A percentile compares a stretch with the other conserved stretches of the same genome.
Conservation (phyloP, 495 filamentous ascomycete species). For the Trichoderma gamsii region DNA sequence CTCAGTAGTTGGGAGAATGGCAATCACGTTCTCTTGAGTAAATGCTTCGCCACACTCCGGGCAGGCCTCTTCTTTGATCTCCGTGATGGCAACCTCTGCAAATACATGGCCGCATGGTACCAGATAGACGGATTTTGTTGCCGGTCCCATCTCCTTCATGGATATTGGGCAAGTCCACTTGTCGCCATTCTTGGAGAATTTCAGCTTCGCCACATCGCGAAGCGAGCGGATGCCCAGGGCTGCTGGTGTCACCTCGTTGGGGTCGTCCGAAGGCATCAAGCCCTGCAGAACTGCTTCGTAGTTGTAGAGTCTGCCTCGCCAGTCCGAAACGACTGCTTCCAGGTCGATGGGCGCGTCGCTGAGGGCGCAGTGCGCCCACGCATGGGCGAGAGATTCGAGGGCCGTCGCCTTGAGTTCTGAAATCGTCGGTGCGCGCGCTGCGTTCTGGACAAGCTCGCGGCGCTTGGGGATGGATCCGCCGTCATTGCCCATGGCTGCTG, state of each 20-base stretch:
- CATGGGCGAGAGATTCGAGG: slow-evolving; percentile 73
- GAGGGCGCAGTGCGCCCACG: slow-evolving; percentile 81
- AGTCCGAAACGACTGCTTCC: slow-evolving; percentile 77
- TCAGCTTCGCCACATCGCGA: slow-evolving; percentile 83
- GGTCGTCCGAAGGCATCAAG: slow-evolving; percentile 60
- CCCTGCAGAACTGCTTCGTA: slow-evolving; percentile 85
- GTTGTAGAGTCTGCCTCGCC: slow-evolving; percentile 81
- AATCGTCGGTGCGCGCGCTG: slow-evolving; percentile 72
- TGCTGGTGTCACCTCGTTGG: slow-evolving; percentile 61
- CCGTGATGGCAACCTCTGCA: slow-evolving; percentile 73
- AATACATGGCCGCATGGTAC: slow-evolving; percentile 97
- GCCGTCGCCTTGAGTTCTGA: slow-evolving; percentile 84
- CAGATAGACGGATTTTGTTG: slow-evolving; percentile 76
- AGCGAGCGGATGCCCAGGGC: slow-evolving; percentile 68
- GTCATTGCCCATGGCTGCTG: slow-evolving; percentile 77
- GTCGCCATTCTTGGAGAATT: slow-evolving; percentile 53
- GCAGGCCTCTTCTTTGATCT: slow-evolving; percentile 51
- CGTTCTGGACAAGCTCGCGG: slow-evolving; percentile 88
- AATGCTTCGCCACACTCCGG: slow-evolving; percentile 72
- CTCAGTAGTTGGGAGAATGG: slow-evolving; percentile 67
- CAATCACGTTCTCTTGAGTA: slow-evolving; percentile 68
- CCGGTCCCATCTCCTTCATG: slow-evolving; percentile 76
- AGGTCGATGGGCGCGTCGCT: slow-evolving; percentile 65
- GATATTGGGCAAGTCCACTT: slow-evolving; percentile 81
- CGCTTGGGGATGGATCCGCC: slow-evolving; percentile 86